Evolutionary conservation across 768 basidiomycete species (phyloP).

Genomic region (Trametes cingulata): DNA sequence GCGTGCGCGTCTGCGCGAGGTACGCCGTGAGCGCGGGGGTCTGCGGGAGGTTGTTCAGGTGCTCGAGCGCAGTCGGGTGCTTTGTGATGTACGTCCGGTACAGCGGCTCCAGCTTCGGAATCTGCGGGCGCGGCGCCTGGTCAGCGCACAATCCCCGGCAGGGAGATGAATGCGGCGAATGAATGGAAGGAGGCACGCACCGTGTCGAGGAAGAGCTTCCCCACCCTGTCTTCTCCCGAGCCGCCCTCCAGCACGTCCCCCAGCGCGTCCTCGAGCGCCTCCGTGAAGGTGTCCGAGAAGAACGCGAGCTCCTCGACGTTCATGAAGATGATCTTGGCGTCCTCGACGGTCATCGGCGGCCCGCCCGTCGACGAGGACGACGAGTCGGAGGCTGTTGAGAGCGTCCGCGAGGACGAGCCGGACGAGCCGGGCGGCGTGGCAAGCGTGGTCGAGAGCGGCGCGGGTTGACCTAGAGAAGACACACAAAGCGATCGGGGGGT

Average conservation of each 20-base stretch:
- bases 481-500: neutral
- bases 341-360: constrained; percentile 71
- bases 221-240: constrained; percentile 69
- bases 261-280: constrained; percentile 64
- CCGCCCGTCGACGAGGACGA: constrained; percentile 34
- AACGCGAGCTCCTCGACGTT: constrained; percentile 76
- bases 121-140: constrained; percentile 40
- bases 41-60: constrained; percentile 52
- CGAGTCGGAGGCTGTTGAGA: constrained; percentile 53
- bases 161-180: constrained; percentile 9
- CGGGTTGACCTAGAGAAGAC: constrained; percentile 38
- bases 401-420: constrained; percentile 49
- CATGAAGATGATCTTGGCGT: constrained; percentile 70
- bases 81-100: constrained; percentile 83
- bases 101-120: constrained; percentile 66
- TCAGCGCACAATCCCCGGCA: neutral
- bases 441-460: constrained; percentile 38
- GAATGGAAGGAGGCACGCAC: constrained; percentile 45
- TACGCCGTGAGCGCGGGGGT: constrained; percentile 66
- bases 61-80: constrained; percentile 72
- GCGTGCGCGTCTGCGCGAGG: constrained; percentile 60
- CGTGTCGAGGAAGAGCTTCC: constrained; percentile 65
- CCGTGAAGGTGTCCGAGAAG: constrained; percentile 67
- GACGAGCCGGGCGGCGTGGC: constrained; percentile 48
- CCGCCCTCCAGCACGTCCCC: constrained; percentile 63